Percentiles rank a stretch among this genome's conserved stretches.
Evolutionary conservation across 192 early-diverging fungal species (phyloP).

Genomic region (Umbelopsis sp.): DNA sequence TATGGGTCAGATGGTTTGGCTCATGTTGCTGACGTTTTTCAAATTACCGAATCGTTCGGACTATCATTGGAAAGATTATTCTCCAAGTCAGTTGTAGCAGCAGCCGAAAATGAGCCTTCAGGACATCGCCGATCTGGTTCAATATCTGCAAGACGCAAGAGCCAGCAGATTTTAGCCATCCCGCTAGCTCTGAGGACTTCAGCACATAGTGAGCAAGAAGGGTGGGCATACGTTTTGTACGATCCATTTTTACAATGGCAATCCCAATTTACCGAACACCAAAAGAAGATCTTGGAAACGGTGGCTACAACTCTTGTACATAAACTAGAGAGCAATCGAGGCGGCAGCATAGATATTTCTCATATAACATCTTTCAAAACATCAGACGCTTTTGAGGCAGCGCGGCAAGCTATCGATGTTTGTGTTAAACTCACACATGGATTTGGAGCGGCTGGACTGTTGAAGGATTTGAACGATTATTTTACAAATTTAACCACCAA

Average conservation of each 20-base stretch:
- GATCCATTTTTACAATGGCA: slow-evolving; percentile 70
- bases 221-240: slow-evolving; percentile 64
- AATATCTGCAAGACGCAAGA: slow-evolving; percentile 18
- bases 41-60: slow-evolving; percentile 58
- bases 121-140: slow-evolving; percentile 16
- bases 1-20: slow-evolving; percentile 45
- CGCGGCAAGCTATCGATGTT: slow-evolving; percentile 40
- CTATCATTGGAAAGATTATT: slow-evolving; percentile 55
- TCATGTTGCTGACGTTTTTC: slow-evolving; percentile 49
- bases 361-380: slow-evolving; percentile 33
- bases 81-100: slow-evolving; percentile 41
- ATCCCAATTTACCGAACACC: slow-evolving; percentile 59
- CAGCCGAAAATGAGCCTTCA: slow-evolving; percentile 13
- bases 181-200: slow-evolving; percentile 30
- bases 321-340: neutral
- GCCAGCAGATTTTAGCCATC: slow-evolving; percentile 23
- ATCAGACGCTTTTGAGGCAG: slow-evolving; percentile 10
- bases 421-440: slow-evolving; percentile 66
- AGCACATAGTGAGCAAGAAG: slow-evolving; percentile 39
- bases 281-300: slow-evolving; percentile 49
- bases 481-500: slow-evolving; percentile 50
- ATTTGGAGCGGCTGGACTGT: slow-evolving; percentile 56
- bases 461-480: slow-evolving; percentile 55
- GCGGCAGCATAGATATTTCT: slow-evolving; percentile 35
- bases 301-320: slow-evolving; percentile 40